phyloP scores from a whole-genome alignment of 768 basidiomycete species.

The Ramaria rubella region DNA sequence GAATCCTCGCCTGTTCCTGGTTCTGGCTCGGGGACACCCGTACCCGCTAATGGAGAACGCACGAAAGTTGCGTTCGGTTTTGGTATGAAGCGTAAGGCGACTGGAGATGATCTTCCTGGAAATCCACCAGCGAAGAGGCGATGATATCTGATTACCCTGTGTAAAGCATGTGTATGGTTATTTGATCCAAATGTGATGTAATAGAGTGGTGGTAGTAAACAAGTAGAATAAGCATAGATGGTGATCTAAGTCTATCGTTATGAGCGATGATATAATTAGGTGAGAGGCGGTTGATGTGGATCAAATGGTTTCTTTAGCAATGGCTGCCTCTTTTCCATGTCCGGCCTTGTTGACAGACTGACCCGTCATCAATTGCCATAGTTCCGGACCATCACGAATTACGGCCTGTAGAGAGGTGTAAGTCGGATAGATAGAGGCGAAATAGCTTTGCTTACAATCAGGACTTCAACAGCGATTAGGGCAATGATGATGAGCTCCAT shows the following conservation, averaged over 20 bases:
- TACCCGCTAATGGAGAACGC: slow-evolving; percentile 45
- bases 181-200: not conserved
- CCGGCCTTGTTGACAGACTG: not conserved
- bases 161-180: not conserved
- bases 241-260: not conserved
- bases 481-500: slow-evolving; percentile 96
- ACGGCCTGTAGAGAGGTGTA: slow-evolving; percentile 12
- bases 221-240: not conserved
- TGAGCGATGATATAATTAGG: not conserved
- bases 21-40: slow-evolving; percentile 43
- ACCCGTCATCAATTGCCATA: slow-evolving; percentile 14
- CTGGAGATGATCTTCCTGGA: slow-evolving; percentile 58
- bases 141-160: slow-evolving; percentile 15
- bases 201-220: not conserved
- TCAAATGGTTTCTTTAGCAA: not conserved
- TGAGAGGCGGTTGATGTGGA: not conserved
- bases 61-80: slow-evolving; percentile 74
- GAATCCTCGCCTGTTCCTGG: slow-evolving; percentile 45
- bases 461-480: slow-evolving; percentile 91
- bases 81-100: slow-evolving; percentile 68
- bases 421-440: not conserved
- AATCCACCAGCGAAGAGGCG: slow-evolving; percentile 60
- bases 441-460: slow-evolving; percentile 50
- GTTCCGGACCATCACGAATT: slow-evolving; percentile 19
- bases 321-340: not conserved